Percentiles rank a stretch among this genome's conserved stretches.
Evolutionary conservation across 129 eudicot species (phyloP).

Genomic region (carrot (Daucus carota)): DH1_v3.0 NC_030387.2:7316501-7317000

Average conservation of each 20-base stretch:
- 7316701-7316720: slow-evolving; percentile 67
- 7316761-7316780: slow-evolving; percentile 26
- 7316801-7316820: neutral
- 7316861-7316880: slow-evolving; percentile 19
- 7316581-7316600: slow-evolving; percentile 50
- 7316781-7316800: neutral
- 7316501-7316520: slow-evolving; percentile 16
- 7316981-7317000: neutral
- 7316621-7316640: slow-evolving; percentile 57
- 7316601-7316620: slow-evolving; percentile 54
- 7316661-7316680: slow-evolving; percentile 49
- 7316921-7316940: slow-evolving; percentile 32
- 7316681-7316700: slow-evolving; percentile 61
- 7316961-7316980: neutral
- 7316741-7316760: slow-evolving; percentile 53
- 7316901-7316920: slow-evolving; percentile 50
- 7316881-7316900: slow-evolving; percentile 65
- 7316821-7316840: neutral
- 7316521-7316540: slow-evolving; percentile 5
- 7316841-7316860: neutral
- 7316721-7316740: slow-evolving; percentile 68
- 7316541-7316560: slow-evolving; percentile 45
- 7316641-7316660: slow-evolving; percentile 48
- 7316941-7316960: neutral
- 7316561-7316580: slow-evolving; percentile 78